These are phyloP conservation scores for Gastrodia elata DNA, from an alignment of 106 monocot species.

Conservation along the genomic window DNA sequence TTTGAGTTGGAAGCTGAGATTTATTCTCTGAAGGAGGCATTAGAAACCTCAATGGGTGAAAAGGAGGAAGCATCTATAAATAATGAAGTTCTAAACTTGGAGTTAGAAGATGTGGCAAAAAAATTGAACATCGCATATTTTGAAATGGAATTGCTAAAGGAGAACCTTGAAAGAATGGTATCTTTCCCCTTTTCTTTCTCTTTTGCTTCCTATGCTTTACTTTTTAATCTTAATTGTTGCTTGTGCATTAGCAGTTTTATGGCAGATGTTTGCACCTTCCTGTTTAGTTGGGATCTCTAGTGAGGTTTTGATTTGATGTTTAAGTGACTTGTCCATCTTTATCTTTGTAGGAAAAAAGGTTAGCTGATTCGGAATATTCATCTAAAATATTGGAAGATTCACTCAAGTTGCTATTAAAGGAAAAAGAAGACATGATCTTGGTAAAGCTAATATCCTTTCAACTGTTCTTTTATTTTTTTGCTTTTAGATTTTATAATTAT, in stretches of 20 bases:
- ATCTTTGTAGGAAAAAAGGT: slow-evolving; percentile 37
- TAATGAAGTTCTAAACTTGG: slow-evolving; percentile 23
- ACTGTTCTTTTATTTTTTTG: neutral
- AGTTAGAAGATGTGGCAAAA: slow-evolving; percentile 34
- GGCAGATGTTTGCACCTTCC: neutral
- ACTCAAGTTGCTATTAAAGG: slow-evolving; percentile 33
- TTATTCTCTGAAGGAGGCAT: slow-evolving; percentile 44
- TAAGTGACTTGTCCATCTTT: neutral
- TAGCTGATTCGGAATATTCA: slow-evolving; percentile 41
- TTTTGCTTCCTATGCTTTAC: neutral
- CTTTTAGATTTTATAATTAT: neutral
- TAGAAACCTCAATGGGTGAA: slow-evolving; percentile 34
- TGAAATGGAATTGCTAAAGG: slow-evolving; percentile 42
- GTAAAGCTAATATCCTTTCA: slow-evolving; percentile 19
- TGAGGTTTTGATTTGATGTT: slow-evolving; percentile 1
- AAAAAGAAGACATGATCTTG: slow-evolving; percentile 87
- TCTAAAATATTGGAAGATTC: slow-evolving; percentile 36
- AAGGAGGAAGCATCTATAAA: slow-evolving; percentile 49
- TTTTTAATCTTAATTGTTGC: neutral
- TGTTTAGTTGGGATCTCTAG: neutral
- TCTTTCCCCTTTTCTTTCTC: neutral
- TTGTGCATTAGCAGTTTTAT: neutral
- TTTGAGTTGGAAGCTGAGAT: slow-evolving; percentile 79
- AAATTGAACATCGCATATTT: slow-evolving; percentile 35
- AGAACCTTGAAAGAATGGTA: slow-evolving; percentile 50